These are phyloP conservation scores for Calendula officinalis DNA, from an alignment of 129 eudicot genomes.

Conservation along the genomic window DNA sequence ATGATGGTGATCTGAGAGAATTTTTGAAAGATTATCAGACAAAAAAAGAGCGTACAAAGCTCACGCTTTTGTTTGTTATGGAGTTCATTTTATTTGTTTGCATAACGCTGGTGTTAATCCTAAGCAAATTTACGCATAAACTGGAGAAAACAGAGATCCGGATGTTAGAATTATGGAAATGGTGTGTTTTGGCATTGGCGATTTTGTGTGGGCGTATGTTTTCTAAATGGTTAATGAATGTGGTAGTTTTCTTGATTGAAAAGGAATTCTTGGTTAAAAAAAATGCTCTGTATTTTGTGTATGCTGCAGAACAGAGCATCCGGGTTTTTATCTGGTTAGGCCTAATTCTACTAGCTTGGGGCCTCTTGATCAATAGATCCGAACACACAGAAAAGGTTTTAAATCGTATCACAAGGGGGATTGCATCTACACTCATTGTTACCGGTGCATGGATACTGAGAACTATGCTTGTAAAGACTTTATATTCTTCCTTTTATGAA, in stretches of 20 bases:
- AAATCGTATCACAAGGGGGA: slow-evolving; percentile 63
- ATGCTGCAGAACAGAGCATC: slow-evolving; percentile 55
- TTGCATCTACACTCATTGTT: slow-evolving; percentile 64
- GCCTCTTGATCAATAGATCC: slow-evolving; percentile 53
- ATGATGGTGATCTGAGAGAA: slow-evolving; percentile 46
- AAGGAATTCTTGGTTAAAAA: slow-evolving; percentile 56
- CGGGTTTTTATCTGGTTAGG: slow-evolving; percentile 73
- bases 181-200: slow-evolving; percentile 62
- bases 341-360: slow-evolving; percentile 79
- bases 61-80: slow-evolving; percentile 31
- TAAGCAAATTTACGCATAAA: slow-evolving; percentile 39
- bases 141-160: slow-evolving; percentile 27
- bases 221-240: slow-evolving; percentile 54
- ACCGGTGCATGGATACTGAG: slow-evolving; percentile 69
- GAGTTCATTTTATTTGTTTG: slow-evolving; percentile 45
- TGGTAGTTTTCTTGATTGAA: slow-evolving; percentile 61
- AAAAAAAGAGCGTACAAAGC: slow-evolving; percentile 31
- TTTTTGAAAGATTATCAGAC: slow-evolving; percentile 16
- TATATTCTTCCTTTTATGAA: slow-evolving; percentile 67
- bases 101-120: slow-evolving; percentile 37
- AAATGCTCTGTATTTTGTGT: slow-evolving; percentile 71
- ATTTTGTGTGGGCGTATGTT: slow-evolving; percentile 69
- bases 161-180: slow-evolving; percentile 66
- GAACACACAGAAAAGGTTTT: slow-evolving; percentile 37
- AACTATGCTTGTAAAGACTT: slow-evolving; percentile 50